Evolutionary conservation across 768 basidiomycete species (phyloP), one percentile per base, ranked within the genome.

Genomic region (Multifurca ochricompacta): DNA sequence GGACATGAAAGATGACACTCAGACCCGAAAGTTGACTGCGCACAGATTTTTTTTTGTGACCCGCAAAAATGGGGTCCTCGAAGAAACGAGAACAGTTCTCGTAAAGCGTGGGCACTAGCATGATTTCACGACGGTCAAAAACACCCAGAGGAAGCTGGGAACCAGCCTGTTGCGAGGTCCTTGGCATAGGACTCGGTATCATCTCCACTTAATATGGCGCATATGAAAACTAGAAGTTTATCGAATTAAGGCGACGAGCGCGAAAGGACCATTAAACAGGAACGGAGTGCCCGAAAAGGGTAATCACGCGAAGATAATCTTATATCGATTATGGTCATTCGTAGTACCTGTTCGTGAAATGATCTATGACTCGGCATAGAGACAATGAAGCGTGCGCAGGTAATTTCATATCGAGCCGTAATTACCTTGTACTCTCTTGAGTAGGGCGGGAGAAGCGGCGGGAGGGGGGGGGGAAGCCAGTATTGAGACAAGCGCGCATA

Each of bases 121-220:
- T 32, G 43, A 16, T 19, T 37, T 46, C 23, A 37, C 14, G 30
- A 40, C 31, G 31, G 43, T 18, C n/a, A 23, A 19, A 51, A 39
- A 39, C 37, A 37, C 43, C 40, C 25, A 32, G 31, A 51, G 42
- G 48, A 23, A 50, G 43, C 49, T 51, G 54, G 54, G 54, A 56
- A 51, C 30, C 25, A 45, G 54, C 19, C 54, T 56, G 54, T 45
- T 51, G 49, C 13, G 18, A 39, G 32, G n/a, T 27, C 30, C 13
- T 45, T 51, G 49, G 54, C 28, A 43, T 13, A 30, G 27, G 34
- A 37, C 36, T 34, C 42, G 35, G 36, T 16, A 19, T 51, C 48
- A 37, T 39, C 14, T 34, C 40, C 41, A 55, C 27, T 39, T 54
- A 44, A 56, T 56, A 45, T 51, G 14, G 19, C 30, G n/a, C 36